Percentiles rank a stretch among this genome's conserved stretches.
phyloP scores from a whole-genome alignment of 208 protist species.

The Trichomonas vaginalis region DNA sequence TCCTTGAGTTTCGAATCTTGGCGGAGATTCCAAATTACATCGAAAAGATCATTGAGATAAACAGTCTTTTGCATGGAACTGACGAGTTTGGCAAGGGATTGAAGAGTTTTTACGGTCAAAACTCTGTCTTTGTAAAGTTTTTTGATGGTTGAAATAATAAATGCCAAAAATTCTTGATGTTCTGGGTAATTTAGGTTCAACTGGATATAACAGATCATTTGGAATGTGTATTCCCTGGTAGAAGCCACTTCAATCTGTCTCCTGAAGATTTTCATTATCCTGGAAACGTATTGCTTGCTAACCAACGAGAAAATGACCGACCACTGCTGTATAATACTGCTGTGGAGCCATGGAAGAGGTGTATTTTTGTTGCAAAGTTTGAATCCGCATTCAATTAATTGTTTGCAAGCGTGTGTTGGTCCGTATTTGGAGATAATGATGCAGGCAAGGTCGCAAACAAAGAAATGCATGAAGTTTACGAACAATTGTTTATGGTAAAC shows the following conservation, averaged over 20 bases:
- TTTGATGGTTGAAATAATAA: background rate
- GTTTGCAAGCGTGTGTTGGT: background rate
- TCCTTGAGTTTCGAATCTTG: background rate
- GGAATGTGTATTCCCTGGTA: background rate
- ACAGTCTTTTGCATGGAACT: background rate
- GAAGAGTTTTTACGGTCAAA: background rate
- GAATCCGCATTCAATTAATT: background rate
- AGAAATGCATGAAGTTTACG: background rate
- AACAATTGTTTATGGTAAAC: background rate
- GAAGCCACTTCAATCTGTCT: background rate
- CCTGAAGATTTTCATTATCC: background rate
- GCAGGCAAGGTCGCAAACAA: background rate
- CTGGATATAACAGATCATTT: background rate
- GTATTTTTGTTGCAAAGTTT: background rate
- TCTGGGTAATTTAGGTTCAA: background rate
- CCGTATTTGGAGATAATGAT: background rate
- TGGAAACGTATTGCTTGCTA: no score
- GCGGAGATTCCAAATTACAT: background rate
- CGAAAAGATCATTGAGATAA: background rate
- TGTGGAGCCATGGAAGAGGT: background rate
- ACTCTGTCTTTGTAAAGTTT: background rate
- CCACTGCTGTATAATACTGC: background rate
- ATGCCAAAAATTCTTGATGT: background rate
- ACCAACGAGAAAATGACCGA: background rate
- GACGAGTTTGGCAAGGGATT: background rate